These are phyloP conservation scores for Podospora pseudocomata DNA, from an alignment of 495 filamentous ascomycete species.

Conservation along the genomic window DNA sequence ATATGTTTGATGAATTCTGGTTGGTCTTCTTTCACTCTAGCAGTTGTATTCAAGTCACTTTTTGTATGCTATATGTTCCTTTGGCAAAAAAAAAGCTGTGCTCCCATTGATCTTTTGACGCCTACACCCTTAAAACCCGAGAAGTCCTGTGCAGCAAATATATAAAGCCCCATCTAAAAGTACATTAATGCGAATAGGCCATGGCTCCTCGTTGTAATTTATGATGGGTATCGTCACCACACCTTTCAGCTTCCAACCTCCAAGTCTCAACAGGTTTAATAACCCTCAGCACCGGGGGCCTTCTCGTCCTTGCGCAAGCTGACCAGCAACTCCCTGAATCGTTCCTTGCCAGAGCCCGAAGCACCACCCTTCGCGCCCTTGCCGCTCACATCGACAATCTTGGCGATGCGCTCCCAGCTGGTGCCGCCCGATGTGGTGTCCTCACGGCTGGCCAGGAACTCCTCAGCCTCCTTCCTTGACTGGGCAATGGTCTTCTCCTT, in stretches of 20 bases:
- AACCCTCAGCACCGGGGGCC: constrained; percentile 76
- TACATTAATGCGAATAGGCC: constrained; percentile 18
- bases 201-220: background rate
- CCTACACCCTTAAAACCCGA: constrained; percentile 14
- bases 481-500: constrained; percentile 85
- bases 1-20: too few relatives aligned
- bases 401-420: constrained; percentile 97
- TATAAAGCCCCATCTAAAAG: constrained; percentile 14
- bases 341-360: constrained; percentile 84
- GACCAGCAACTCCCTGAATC: constrained; percentile 86
- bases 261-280: constrained; percentile 10
- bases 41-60: too few relatives aligned
- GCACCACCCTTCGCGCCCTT: constrained; percentile 84
- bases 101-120: constrained; percentile 12
- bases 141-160: constrained; percentile 12
- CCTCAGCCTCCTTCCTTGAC: constrained; percentile 86
- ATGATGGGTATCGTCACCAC: background rate
- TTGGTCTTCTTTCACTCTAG: too few relatives aligned
- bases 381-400: constrained; percentile 91
- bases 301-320: constrained; percentile 91
- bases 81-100: constrained; percentile 9
- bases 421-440: constrained; percentile 92
- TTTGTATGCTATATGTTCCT: background rate
- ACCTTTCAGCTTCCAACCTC: background rate
- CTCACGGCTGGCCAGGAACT: constrained; percentile 83